Evolutionary conservation across 257 asterid species (phyloP).

Genomic region (Jasminum sambac): DNA sequence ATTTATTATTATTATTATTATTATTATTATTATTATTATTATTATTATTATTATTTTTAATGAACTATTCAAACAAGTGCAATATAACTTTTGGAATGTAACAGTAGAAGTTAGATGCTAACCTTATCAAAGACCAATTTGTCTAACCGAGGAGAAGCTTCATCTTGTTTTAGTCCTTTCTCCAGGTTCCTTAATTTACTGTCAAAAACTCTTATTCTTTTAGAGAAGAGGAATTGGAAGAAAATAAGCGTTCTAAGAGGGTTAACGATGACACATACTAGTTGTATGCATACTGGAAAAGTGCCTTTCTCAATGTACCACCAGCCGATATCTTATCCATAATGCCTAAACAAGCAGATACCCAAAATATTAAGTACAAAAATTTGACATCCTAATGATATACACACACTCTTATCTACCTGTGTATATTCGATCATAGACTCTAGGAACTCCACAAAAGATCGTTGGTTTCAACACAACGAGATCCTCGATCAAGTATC

Average conservation of each 20-base stretch:
- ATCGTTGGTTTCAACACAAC: slow-evolving; percentile 73
- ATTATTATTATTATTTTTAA: too few species aligned
- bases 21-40: too few species aligned
- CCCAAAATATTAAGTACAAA: slow-evolving; percentile 1
- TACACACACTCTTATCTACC: slow-evolving; percentile 48
- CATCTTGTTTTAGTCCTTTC: slow-evolving; percentile 77
- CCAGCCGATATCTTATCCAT: slow-evolving; percentile 79
- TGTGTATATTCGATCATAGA: slow-evolving; percentile 74
- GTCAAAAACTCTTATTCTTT: slow-evolving; percentile 13
- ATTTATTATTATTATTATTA: too few species aligned
- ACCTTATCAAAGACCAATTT: slow-evolving; percentile 84
- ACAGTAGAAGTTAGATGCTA: slow-evolving; percentile 7
- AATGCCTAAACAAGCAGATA: slow-evolving; percentile 42
- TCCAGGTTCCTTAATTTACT: slow-evolving; percentile 84
- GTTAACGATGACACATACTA: slow-evolving; percentile 46
- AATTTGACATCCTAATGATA: neutral
- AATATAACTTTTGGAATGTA: neutral
- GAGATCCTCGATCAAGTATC: slow-evolving; percentile 88
- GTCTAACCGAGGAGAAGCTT: slow-evolving; percentile 86
- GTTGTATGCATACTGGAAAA: slow-evolving; percentile 73
- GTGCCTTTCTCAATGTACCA: slow-evolving; percentile 66
- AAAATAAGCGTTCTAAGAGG: neutral
- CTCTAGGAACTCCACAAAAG: slow-evolving; percentile 94
- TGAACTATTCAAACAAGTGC: too few species aligned
- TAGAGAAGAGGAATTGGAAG: neutral